phyloP scores from a whole-genome alignment of 306 rosid genomes.

The Cucumis sativus region DNA sequence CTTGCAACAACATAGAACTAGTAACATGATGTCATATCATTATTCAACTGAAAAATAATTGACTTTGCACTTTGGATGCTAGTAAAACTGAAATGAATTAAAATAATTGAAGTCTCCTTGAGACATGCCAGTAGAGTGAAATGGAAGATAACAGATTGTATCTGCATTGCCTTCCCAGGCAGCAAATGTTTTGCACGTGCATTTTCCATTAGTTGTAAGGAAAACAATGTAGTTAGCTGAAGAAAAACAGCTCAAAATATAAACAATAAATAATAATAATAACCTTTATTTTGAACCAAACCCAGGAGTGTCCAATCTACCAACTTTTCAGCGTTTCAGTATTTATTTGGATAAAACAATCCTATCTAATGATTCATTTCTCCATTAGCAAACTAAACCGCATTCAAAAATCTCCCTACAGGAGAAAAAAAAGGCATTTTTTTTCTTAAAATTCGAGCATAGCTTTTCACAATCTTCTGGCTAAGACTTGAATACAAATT shows the following conservation, averaged over 20 bases:
- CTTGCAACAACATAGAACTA: not conserved
- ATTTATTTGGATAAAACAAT: too few relatives aligned
- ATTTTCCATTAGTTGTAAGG: not conserved
- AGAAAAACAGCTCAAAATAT: too few relatives aligned
- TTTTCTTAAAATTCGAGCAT: not conserved
- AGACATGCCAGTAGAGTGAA: not conserved
- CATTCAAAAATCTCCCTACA: not conserved
- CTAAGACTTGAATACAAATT: not conserved
- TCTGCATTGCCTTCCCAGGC: not conserved
- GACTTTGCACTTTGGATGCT: not conserved
- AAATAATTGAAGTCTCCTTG: not conserved
- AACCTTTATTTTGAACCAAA: not conserved
- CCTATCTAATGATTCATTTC: not conserved
- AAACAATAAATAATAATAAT: too few relatives aligned
- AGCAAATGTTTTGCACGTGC: not conserved
- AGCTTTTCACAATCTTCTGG: not conserved
- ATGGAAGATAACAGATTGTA: not conserved
- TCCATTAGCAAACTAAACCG: not conserved
- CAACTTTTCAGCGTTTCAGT: not conserved
- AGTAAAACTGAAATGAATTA: not conserved
- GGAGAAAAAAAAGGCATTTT: not conserved
- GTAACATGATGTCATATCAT: not conserved
- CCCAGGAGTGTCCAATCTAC: not conserved
- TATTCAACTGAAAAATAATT: not conserved
- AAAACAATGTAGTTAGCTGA: not conserved